Conservation (phyloP, 1,284 basidiomycete species). For the Trichosporon ovoides region DNA sequence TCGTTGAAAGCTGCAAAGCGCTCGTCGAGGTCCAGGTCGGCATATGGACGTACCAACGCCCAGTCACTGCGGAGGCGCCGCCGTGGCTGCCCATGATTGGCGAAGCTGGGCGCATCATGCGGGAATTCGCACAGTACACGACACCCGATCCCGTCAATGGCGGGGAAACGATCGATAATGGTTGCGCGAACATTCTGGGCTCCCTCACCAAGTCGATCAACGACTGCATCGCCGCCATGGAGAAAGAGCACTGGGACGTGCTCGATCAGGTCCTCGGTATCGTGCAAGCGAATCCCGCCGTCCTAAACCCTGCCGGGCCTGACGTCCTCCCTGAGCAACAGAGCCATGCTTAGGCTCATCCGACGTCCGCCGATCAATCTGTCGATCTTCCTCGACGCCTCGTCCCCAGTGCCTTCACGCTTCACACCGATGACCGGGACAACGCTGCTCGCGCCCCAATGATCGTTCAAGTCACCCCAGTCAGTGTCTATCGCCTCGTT, state of each 20-base stretch:
- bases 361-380: not conserved
- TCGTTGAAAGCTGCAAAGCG: constrained; percentile 35
- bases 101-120: constrained; percentile 25
- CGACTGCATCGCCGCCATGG: constrained; percentile 19
- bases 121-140: constrained; percentile 7
- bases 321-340: not conserved
- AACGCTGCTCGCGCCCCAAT: no score
- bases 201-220: constrained; percentile 35
- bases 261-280: not conserved
- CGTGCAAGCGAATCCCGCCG: not conserved
- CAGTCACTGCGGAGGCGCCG: constrained; percentile 14
- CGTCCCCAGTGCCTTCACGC: not conserved
- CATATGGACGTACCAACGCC: constrained; percentile 21
- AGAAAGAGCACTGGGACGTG: not conserved
- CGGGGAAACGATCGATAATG: constrained; percentile 31
- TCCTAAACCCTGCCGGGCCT: no score
- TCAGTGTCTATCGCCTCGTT: no score
- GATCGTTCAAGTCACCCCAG: no score
- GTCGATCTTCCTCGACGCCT: no score
- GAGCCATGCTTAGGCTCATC: not conserved
- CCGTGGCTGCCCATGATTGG: constrained; percentile 28
- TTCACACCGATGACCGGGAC: no score
- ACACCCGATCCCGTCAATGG: constrained; percentile 10
- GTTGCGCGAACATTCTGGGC: constrained; percentile 38
- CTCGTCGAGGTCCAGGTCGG: constrained; percentile 40